Evolutionary conservation across 2,329 filamentous ascomycete species (phyloP).

Genomic region (Arachnomyces sp.): DNA sequence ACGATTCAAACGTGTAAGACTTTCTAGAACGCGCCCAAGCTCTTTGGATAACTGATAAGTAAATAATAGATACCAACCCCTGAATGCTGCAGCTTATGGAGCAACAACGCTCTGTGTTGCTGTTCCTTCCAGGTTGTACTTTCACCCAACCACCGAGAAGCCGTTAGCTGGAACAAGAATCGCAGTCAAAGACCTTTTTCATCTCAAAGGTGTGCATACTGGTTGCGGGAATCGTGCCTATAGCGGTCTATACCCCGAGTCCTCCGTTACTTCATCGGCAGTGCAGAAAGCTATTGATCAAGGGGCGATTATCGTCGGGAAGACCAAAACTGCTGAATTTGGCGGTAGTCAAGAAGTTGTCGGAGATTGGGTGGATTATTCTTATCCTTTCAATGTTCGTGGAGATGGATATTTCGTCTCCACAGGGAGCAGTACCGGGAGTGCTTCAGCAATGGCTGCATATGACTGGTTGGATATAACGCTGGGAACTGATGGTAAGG

Average conservation of each 20-base stretch:
- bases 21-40: too few relatives aligned
- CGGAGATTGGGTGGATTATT: slow-evolving; percentile 23
- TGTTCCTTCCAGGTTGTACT: slow-evolving; percentile 56
- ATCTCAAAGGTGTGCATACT: slow-evolving; percentile 50
- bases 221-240: slow-evolving; percentile 52
- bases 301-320: slow-evolving; percentile 43
- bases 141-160: slow-evolving; percentile 43
- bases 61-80: too few relatives aligned
- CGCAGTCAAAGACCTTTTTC: slow-evolving; percentile 56
- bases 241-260: slow-evolving; percentile 43
- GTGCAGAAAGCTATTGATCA: slow-evolving; percentile 51
- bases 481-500: slow-evolving; percentile 20
- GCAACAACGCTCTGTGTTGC: too few relatives aligned
- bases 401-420: slow-evolving; percentile 28
- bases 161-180: slow-evolving; percentile 54
- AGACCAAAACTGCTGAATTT: slow-evolving; percentile 28
- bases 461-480: slow-evolving; percentile 28
- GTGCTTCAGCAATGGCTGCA: slow-evolving; percentile 19
- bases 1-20: too few relatives aligned
- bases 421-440: slow-evolving; percentile 15
- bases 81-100: too few relatives aligned
- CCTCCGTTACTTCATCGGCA: slow-evolving; percentile 40
- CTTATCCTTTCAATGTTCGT: slow-evolving; percentile 31
- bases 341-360: slow-evolving; percentile 23
- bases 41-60: too few relatives aligned